Conservation (phyloP, 192 early-diverging fungal genomes). For the Spizellomyces sp. region DNA sequence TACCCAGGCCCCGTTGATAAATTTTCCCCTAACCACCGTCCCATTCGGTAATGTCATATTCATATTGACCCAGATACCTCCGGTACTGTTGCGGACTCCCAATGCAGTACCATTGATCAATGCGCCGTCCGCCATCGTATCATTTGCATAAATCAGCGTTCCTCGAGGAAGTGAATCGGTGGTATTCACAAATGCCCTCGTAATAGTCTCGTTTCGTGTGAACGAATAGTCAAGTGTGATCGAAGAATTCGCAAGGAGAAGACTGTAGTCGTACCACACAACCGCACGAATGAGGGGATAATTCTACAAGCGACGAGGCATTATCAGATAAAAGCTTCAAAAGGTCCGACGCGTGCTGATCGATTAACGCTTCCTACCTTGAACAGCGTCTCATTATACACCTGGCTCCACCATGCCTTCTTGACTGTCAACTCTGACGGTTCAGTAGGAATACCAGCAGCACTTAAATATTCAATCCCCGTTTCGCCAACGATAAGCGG, state of each 20-base stretch:
- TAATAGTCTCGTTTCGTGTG: slow-evolving; percentile 9
- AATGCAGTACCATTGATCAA: not conserved
- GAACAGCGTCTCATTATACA: slow-evolving; percentile 19
- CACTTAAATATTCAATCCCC: slow-evolving; percentile 31
- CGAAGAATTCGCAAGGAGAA: not conserved
- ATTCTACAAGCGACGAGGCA: not conserved
- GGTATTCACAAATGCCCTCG: slow-evolving; percentile 15
- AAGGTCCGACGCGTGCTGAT: not conserved
- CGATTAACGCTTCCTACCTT: slow-evolving; percentile 12
- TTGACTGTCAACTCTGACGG: slow-evolving; percentile 41
- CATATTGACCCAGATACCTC: not conserved
- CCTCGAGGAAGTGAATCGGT: slow-evolving; percentile 10
- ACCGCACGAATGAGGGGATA: slow-evolving; percentile 27
- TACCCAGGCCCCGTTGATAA: slow-evolving; percentile 3
- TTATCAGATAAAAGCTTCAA: too few relatives aligned
- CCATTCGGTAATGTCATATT: slow-evolving; percentile 4
- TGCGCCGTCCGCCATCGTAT: not conserved
- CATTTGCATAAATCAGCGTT: slow-evolving; percentile 27
- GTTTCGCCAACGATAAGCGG: slow-evolving; percentile 39
- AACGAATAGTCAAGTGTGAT: slow-evolving; percentile 23
- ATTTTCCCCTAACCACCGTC: not conserved
- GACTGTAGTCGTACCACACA: slow-evolving; percentile 34
- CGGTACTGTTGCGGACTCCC: not conserved
- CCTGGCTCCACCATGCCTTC: slow-evolving; percentile 33
- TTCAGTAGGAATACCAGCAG: slow-evolving; percentile 4